Conservation (phyloP, 805 yeast genomes). For the Danielozyma ontarioensis region DNA sequence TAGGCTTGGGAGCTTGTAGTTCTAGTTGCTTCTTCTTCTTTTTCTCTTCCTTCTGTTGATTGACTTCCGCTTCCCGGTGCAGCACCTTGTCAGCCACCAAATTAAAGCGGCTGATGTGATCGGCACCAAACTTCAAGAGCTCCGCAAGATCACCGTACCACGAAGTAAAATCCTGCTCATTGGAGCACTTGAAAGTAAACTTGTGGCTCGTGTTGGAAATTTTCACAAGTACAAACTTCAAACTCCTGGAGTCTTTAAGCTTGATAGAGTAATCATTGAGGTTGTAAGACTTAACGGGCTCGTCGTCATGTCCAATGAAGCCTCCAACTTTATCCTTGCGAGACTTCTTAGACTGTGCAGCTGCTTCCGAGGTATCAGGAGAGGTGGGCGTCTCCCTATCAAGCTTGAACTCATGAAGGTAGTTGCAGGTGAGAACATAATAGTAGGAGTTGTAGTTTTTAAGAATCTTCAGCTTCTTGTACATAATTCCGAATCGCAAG, state of each 20-base stretch:
- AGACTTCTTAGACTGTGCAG: constrained; percentile 5
- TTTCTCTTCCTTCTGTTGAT: constrained; percentile 3
- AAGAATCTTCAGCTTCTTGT: constrained; percentile 36
- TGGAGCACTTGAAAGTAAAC: constrained; percentile 41
- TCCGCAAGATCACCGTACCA: constrained; percentile 57
- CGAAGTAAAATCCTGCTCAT: constrained; percentile 36
- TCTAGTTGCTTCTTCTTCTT: constrained; percentile 3
- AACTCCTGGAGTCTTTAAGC: constrained; percentile 26
- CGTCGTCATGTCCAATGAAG: constrained; percentile 34
- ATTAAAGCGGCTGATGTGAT: constrained; percentile 46
- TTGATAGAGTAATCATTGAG: constrained; percentile 31
- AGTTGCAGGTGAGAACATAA: constrained; percentile 38
- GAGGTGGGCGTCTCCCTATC: constrained; percentile 15
- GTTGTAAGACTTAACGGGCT: constrained; percentile 37
- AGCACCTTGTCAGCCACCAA: constrained; percentile 40
- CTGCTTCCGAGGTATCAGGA: constrained; percentile 3
- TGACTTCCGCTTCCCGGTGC: constrained; percentile 10
- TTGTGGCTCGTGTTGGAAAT: constrained; percentile 23
- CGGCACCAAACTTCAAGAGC: constrained; percentile 40
- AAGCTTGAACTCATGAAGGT: constrained; percentile 37
- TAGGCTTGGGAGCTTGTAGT: constrained; percentile 3
- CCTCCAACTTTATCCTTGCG: constrained; percentile 34
- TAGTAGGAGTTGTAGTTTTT: constrained; percentile 34
- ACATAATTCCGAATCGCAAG: constrained; percentile 35
- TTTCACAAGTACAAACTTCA: constrained; percentile 30